Conservation (phyloP, 2,329 filamentous ascomycete species). For the Dothideomycetidae sp. region DNA sequence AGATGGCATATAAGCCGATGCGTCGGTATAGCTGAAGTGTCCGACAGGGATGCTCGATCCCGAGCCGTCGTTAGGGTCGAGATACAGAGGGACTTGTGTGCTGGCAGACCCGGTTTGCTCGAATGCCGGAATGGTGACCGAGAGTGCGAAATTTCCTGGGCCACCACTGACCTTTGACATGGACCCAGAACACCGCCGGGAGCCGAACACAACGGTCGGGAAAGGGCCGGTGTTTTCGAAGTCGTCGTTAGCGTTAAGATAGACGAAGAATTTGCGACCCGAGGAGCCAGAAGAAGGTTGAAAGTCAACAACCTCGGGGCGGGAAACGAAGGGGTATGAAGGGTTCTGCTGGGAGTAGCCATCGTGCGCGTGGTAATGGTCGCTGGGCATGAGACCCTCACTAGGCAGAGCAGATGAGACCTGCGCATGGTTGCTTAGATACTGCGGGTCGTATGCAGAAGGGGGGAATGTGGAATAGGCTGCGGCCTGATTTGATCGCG, state of each 20-base stretch:
- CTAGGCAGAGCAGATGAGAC: conserved; percentile 34
- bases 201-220: conserved; percentile 57
- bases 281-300: conserved; percentile 53
- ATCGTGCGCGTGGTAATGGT: conserved; percentile 36
- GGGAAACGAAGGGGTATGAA: conserved; percentile 51
- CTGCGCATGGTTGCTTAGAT: conserved; percentile 35
- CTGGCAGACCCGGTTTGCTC: conserved; percentile 41
- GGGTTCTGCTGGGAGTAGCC: conserved; percentile 42
- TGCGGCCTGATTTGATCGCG: conserved; percentile 45
- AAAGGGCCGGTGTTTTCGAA: conserved; percentile 42
- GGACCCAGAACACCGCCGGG: conserved; percentile 54
- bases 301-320: conserved; percentile 53
- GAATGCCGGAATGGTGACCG: conserved; percentile 55
- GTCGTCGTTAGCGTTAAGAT: conserved; percentile 63
- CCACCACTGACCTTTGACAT: conserved; percentile 46
- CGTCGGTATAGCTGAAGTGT: conserved; percentile 46
- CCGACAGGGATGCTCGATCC: conserved; percentile 30
- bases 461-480: conserved; percentile 35
- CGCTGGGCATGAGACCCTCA: conserved; percentile 29
- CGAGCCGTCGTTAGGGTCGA: conserved; percentile 41
- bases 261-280: conserved; percentile 58
- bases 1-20: conserved; percentile 21
- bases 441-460: conserved; percentile 35
- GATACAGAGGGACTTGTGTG: conserved; percentile 42
- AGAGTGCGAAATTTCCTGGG: conserved; percentile 56